phyloP scores from a whole-genome alignment of 257 asterid genomes.

The Linaria vulgaris region DNA sequence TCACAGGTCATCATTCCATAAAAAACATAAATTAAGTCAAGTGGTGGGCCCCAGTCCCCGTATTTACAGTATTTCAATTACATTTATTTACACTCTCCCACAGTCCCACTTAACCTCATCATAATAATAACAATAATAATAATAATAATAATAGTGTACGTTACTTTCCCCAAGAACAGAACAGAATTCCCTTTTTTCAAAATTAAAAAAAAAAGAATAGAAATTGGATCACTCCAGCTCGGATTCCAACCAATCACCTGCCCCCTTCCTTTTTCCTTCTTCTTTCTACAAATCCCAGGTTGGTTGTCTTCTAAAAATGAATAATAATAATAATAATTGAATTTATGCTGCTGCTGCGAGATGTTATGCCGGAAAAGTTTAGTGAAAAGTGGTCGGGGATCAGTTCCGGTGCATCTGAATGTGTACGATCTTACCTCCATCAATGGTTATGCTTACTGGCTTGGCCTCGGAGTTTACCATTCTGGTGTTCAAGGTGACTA shows the following conservation, averaged over 20 bases:
- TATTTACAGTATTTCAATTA: not conserved
- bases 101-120: conserved; percentile 43
- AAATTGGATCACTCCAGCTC: conserved; percentile 53
- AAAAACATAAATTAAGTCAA: not conserved
- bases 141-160: conserved; percentile 47
- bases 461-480: conserved; percentile 86
- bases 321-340: no score
- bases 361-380: conserved; percentile 67
- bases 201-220: conserved; percentile 19
- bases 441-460: conserved; percentile 84
- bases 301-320: no score
- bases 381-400: conserved; percentile 42
- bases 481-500: conserved; percentile 95
- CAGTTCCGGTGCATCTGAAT: conserved; percentile 68
- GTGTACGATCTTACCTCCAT: conserved; percentile 77
- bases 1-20: conserved; percentile 35
- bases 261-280: conserved; percentile 10
- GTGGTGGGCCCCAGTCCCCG: conserved; percentile 21
- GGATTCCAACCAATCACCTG: conserved; percentile 51
- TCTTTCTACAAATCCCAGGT: conserved; percentile 22
- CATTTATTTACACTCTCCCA: conserved; percentile 1
- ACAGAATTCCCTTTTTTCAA: conserved; percentile 24
- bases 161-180: conserved; percentile 53
- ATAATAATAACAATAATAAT: conserved; percentile 1
- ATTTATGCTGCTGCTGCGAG: conserved; percentile 10